Conservation (phyloP, 495 filamentous ascomycete genomes). For the Tuber magnatum region DNA sequence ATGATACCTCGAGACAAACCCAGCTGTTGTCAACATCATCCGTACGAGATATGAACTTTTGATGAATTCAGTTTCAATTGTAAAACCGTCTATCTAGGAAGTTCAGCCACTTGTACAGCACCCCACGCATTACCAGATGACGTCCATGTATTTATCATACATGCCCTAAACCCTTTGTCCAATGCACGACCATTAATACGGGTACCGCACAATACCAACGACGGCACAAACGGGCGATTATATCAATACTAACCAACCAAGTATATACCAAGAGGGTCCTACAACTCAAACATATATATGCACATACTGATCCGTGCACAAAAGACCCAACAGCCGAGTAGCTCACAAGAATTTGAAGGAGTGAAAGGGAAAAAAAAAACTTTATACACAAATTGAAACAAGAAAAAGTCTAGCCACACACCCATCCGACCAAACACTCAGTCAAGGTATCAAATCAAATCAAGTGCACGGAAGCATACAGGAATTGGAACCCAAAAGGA, state of each 20-base stretch:
- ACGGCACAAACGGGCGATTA: neutral
- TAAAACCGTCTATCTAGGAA: neutral
- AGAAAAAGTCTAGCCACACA: neutral
- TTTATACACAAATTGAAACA: neutral
- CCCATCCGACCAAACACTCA: neutral
- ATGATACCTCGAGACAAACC: neutral
- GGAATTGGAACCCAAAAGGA: neutral
- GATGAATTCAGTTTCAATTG: neutral
- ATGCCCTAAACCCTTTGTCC: neutral
- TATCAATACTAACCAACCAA: neutral
- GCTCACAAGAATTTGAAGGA: neutral
- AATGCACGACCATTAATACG: neutral
- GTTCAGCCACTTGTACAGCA: neutral
- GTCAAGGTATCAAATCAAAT: neutral
- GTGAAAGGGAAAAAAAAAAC: neutral
- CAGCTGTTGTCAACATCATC: neutral
- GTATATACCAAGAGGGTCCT: neutral
- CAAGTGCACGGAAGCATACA: neutral
- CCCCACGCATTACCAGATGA: neutral
- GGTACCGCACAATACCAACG: neutral
- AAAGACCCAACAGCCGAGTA: neutral
- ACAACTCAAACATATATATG: neutral
- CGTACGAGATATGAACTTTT: neutral
- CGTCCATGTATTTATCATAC: neutral
- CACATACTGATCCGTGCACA: neutral